phyloP scores from a whole-genome alignment of 208 protist genomes.

The Acanthamoeba sp. region DNA sequence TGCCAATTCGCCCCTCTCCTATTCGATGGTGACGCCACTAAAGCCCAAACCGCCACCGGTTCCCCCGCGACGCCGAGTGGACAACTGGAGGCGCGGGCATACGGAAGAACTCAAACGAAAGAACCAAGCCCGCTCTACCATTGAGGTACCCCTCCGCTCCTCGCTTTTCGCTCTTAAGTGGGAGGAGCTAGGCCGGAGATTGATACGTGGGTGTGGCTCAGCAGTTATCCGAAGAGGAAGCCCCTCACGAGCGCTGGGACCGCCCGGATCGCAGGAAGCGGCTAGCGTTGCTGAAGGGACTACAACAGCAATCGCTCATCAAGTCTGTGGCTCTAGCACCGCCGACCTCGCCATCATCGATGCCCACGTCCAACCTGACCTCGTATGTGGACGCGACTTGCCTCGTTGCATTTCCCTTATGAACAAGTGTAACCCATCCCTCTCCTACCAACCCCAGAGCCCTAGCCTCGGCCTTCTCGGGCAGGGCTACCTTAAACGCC shows the following conservation, averaged over 20 bases:
- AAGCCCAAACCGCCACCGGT: neutral
- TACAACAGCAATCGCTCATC: neutral
- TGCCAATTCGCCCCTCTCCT: neutral
- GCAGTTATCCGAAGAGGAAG: neutral
- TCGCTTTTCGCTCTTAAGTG: neutral
- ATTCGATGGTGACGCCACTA: neutral
- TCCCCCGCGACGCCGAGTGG: neutral
- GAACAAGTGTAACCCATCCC: neutral
- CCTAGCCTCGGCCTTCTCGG: neutral
- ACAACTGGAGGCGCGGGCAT: neutral
- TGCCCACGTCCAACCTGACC: neutral
- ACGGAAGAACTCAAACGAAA: neutral
- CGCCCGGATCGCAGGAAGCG: slow-evolving; percentile 7
- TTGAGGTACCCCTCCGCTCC: neutral
- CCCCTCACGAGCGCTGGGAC: neutral
- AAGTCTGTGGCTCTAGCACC: neutral
- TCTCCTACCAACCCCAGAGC: neutral
- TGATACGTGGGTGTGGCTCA: neutral
- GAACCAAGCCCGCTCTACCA: neutral
- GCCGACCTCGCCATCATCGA: neutral
- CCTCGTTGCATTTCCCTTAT: too few relatives aligned
- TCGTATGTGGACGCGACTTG: neutral
- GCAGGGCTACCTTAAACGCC: neutral
- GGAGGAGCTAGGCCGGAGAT: too few relatives aligned
- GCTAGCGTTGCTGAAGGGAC: neutral